phyloP scores from a whole-genome alignment of 2,329 filamentous ascomycete species.

The Fonsecaea multimorphosa region DNA sequence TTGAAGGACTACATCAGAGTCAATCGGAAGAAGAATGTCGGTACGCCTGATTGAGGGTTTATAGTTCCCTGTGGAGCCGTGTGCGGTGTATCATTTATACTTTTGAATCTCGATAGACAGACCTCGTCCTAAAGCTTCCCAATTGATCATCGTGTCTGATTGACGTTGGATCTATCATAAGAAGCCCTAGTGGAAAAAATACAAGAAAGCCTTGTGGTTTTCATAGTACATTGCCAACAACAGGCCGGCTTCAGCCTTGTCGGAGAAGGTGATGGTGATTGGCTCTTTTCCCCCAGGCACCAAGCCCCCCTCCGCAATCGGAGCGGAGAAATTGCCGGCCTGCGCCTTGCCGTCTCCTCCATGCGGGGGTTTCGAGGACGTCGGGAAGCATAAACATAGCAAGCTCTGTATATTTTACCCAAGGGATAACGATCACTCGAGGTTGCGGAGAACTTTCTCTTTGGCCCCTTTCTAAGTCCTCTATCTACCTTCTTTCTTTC shows the following conservation, averaged over 20 bases:
- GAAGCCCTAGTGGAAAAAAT: no score
- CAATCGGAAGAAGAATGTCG: not conserved
- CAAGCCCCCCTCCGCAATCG: not conserved
- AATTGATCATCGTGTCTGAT: no score
- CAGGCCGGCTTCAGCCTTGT: conserved; percentile 2
- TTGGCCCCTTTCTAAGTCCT: no score
- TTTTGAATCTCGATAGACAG: not conserved
- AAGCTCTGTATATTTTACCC: not conserved
- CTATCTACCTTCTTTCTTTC: not conserved
- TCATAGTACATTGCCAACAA: no score
- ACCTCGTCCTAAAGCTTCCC: not conserved
- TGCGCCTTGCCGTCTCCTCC: not conserved
- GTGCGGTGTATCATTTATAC: not conserved
- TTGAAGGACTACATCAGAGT: not conserved
- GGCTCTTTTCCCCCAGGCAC: no score
- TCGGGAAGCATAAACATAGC: not conserved
- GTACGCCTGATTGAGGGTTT: not conserved
- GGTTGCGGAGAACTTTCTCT: not conserved
- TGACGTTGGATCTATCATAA: no score
- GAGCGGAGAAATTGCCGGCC: conserved; percentile 5
- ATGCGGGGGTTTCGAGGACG: not conserved
- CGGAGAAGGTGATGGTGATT: not conserved
- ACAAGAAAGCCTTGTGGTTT: no score
- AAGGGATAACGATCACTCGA: not conserved
- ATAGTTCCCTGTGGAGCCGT: not conserved